A percentile compares a stretch with the other conserved stretches of the same genome.
Conservation (phyloP, 2,329 filamentous ascomycete species). For the Geosmithia putterillii region DNA sequence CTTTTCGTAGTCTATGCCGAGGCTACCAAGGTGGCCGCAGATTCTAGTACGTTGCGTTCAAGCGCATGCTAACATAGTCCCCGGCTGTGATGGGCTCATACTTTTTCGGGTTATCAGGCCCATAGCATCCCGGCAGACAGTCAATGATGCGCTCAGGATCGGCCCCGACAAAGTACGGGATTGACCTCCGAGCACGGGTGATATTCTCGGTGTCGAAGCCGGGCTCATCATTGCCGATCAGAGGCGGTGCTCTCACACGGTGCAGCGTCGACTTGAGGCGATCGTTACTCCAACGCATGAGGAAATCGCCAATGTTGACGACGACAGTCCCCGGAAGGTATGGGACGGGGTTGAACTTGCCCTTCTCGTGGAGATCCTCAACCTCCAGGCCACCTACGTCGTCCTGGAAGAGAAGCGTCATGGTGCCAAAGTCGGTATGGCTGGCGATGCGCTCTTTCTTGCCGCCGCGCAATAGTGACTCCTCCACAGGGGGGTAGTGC, state of each 20-base stretch:
- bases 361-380: conserved; percentile 11
- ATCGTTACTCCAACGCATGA: conserved; percentile 24
- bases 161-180: conserved; percentile 12
- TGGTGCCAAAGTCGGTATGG: conserved; percentile 19
- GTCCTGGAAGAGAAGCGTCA: conserved; percentile 15
- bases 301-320: conserved; percentile 25
- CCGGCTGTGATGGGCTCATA: neutral
- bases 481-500: conserved; percentile 8
- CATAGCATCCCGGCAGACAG: neutral
- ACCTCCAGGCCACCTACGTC: conserved; percentile 13
- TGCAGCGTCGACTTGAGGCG: conserved; percentile 19
- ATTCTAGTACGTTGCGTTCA: neutral
- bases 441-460: conserved; percentile 14
- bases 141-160: neutral
- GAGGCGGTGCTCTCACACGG: conserved; percentile 12
- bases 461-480: conserved; percentile 13
- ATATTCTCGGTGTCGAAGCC: conserved; percentile 8
- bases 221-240: neutral
- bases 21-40: too few relatives aligned
- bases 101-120: neutral
- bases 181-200: conserved; percentile 10
- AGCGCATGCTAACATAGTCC: neutral
- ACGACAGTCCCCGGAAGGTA: conserved; percentile 13
- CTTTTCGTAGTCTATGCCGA: too few relatives aligned
- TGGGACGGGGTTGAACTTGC: conserved; percentile 10